phyloP scores from a whole-genome alignment of 768 basidiomycete species.

The Gymnopilus junonius region DNA sequence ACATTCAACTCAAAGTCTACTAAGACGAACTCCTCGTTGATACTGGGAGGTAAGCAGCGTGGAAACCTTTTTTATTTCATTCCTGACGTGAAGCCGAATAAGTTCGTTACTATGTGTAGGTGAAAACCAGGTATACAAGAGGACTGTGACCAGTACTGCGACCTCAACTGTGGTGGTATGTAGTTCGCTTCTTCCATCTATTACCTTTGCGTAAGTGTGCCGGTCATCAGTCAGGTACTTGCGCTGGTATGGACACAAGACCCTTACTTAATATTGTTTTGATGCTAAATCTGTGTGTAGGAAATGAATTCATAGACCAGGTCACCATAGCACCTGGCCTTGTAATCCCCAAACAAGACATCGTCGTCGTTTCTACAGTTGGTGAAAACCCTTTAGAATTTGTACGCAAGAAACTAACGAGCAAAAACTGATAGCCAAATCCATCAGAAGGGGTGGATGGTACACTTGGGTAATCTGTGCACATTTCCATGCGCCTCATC shows the following conservation, averaged over 20 bases:
- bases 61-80: neutral
- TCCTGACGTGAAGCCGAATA: constrained; percentile 16
- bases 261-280: neutral
- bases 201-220: constrained; percentile 28
- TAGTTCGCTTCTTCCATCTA: no score
- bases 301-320: constrained; percentile 48
- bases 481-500: neutral
- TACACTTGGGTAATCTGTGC: constrained; percentile 55
- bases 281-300: neutral
- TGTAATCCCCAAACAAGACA: constrained; percentile 58
- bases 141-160: constrained; percentile 51
- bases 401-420: neutral
- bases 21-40: constrained; percentile 60
- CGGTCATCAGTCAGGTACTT: constrained; percentile 58
- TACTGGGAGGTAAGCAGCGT: constrained; percentile 49
- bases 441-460: constrained; percentile 61
- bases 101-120: constrained; percentile 77
- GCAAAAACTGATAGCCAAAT: constrained; percentile 22
- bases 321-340: constrained; percentile 55
- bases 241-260: constrained; percentile 46
- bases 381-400: neutral
- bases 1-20: no score
- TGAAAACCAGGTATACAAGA: constrained; percentile 46
- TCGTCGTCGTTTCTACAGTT: constrained; percentile 56
- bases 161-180: constrained; percentile 55